Conservation (phyloP, 2,329 filamentous ascomycete genomes). For the Paecilomyces fulvus region DNA sequence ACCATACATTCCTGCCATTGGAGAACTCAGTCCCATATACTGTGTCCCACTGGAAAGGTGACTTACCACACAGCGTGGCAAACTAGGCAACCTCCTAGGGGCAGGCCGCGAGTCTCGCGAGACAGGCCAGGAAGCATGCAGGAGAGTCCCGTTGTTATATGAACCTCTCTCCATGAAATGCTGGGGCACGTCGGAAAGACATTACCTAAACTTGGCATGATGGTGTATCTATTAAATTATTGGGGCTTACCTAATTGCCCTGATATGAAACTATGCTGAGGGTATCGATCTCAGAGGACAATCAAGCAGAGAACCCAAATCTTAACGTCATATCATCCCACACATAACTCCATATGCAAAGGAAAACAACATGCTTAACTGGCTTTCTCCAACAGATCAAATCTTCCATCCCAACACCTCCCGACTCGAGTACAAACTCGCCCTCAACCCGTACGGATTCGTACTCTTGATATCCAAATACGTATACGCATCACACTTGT, state of each 20-base stretch:
- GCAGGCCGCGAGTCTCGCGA: too few species aligned
- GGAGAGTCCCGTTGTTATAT: too few species aligned
- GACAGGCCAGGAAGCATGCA: too few species aligned
- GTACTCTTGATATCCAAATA: conserved; percentile 53
- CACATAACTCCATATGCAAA: neutral
- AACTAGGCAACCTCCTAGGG: too few species aligned
- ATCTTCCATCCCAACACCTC: conserved; percentile 26
- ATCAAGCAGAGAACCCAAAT: conserved; percentile 4
- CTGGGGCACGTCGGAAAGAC: neutral
- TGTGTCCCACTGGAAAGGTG: neutral
- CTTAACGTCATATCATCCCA: neutral
- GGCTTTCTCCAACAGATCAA: conserved; percentile 7
- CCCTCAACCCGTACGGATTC: conserved; percentile 55
- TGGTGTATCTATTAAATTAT: neutral
- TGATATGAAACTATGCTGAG: neutral
- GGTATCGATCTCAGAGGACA: neutral
- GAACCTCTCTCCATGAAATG: neutral
- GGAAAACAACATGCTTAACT: neutral
- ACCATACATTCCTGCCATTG: neutral
- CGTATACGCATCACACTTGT: conserved; percentile 68
- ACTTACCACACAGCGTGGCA: neutral
- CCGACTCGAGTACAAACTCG: conserved; percentile 37
- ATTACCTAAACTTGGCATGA: neutral
- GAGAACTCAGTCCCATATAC: neutral
- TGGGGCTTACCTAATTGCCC: neutral